Percentiles rank a stretch among this genome's conserved stretches.
These are phyloP conservation scores for Chlamydomonas schloesseri DNA, from an alignment of 139 green algal genomes.

Conservation along the genomic window DNA sequence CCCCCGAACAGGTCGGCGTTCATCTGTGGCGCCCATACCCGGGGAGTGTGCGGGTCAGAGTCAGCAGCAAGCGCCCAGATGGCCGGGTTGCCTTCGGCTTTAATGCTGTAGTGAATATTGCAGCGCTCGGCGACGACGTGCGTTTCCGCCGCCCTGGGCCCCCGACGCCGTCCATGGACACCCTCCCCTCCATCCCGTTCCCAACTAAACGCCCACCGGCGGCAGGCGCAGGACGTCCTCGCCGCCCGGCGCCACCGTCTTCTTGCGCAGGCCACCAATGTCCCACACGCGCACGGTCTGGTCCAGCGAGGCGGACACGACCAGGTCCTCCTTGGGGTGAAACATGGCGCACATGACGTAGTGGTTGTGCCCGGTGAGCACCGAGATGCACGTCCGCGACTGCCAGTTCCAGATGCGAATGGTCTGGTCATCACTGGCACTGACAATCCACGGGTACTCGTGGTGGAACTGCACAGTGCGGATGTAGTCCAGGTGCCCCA, in stretches of 20 bases:
- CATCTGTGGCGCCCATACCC: conserved; percentile 81
- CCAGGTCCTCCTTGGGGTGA: conserved; percentile 97
- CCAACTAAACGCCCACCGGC: conserved; percentile 61
- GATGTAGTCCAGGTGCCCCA: conserved; percentile 99
- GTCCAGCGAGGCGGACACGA: conserved; percentile 94
- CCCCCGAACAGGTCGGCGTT: conserved; percentile 98
- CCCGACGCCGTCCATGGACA: too few relatives aligned
- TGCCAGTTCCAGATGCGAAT: conserved; percentile 99
- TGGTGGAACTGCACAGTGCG: conserved; percentile 96
- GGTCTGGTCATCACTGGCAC: conserved; percentile 98
- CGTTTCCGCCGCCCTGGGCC: too few relatives aligned
- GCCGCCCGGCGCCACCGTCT: conserved; percentile 85
- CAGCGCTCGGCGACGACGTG: too few relatives aligned
- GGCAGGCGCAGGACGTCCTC: conserved; percentile 89
- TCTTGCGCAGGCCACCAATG: conserved; percentile 96
- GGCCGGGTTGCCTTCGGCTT: too few relatives aligned
- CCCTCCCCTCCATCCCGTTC: too few relatives aligned
- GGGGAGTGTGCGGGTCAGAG: too few relatives aligned
- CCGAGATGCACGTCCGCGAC: conserved; percentile 93
- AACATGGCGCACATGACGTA: conserved; percentile 99
- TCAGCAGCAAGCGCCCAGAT: too few relatives aligned
- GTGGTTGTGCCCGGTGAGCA: conserved; percentile 99
- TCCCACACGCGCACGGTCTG: conserved; percentile 99
- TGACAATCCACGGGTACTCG: conserved; percentile 99
- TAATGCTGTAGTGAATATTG: too few relatives aligned